Base-by-base conservation (phyloP, 2,329 filamentous ascomycete species). In the Aspergillus sergii region DNA sequence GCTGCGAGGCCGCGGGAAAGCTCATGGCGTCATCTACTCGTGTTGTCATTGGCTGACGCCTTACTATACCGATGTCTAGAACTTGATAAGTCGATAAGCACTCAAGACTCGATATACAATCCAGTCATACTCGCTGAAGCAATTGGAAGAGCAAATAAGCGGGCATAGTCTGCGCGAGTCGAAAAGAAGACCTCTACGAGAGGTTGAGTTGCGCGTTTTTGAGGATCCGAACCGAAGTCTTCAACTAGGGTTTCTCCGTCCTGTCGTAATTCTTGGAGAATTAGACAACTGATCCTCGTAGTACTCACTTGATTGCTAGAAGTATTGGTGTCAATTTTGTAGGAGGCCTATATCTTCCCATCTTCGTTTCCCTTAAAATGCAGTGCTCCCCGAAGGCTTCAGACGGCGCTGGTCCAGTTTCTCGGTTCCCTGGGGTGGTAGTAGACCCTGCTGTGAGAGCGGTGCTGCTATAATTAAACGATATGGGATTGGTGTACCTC, bases 21-120 rank as follows among this genome's bases (percentile, higher is more conserved):
- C 48, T 32, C 48, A 51, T 51, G 48, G 48, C 48, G 48, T 51
- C 48, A 51, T 51, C 48, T 51, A 23, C 28, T 51, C 48, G 48
- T 11, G 10, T 14, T 12, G 8, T 51, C 28, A 51, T 51, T 51
- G 48, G 48, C 48, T 16, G 28, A 3, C n/a, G 28, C 9, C 26
- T 32, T 51, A 51, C 48, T 51, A 51, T 51, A 51, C 34, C 48
- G 12, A 8, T 28, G 46, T 46, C n/a, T 11, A 23, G n/a, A n/a
- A n/a, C 19, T 8, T 28, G 26, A 28, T 28, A 28, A 28, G 26
- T 28, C n/a, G 39, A 41, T 41, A 9, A 41, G 39, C n/a, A n/a
- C n/a, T n/a, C n/a, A n/a, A n/a, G n/a, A n/a, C n/a, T n/a, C n/a
- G n/a, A n/a, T n/a, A n/a, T n/a, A n/a, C n/a, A n/a, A 41, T 10